Evolutionary conservation across 108 stramenopile species (phyloP).

Genomic region (Skeletonema grethae): DNA sequence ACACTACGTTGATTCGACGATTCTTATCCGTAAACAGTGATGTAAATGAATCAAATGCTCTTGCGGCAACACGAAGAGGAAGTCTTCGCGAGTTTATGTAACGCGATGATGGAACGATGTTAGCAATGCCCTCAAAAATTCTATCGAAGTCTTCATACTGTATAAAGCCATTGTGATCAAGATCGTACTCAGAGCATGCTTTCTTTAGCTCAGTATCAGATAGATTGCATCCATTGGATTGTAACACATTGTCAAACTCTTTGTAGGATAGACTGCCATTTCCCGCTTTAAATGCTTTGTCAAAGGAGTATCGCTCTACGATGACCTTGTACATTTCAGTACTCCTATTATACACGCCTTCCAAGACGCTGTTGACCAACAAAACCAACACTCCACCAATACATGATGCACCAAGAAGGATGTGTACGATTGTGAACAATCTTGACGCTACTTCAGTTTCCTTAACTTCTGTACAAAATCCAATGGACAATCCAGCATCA

Average conservation of each 20-base stretch:
- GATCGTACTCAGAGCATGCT: neutral
- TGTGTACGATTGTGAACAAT: conserved; percentile 57
- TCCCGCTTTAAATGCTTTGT: conserved; percentile 28
- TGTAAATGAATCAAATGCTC: neutral
- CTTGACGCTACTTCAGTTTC: conserved; percentile 49
- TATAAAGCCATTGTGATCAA: neutral
- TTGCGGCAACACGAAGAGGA: neutral
- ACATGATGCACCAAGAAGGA: conserved; percentile 57
- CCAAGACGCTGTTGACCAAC: conserved; percentile 52
- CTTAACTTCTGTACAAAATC: conserved; percentile 61
- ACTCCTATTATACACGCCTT: conserved; percentile 25
- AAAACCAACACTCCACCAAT: conserved; percentile 59
- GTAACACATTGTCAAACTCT: conserved; percentile 35
- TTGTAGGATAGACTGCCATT: conserved; percentile 27
- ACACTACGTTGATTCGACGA: conserved; percentile 6
- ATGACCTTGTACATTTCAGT: conserved; percentile 40
- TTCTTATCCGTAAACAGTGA: conserved; percentile 2
- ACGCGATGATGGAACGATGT: conserved; percentile 2
- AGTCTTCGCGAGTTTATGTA: neutral
- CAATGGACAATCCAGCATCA: conserved; percentile 69
- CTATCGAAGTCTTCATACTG: conserved; percentile 4
- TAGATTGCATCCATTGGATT: conserved; percentile 1
- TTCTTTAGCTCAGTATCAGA: neutral
- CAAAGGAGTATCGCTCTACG: conserved; percentile 47
- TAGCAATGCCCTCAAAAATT: neutral